Percentiles rank a stretch among this genome's conserved stretches.
Conservation (phyloP, 2,329 filamentous ascomycete genomes). For the Tolypocladium ovalisporum region DNA sequence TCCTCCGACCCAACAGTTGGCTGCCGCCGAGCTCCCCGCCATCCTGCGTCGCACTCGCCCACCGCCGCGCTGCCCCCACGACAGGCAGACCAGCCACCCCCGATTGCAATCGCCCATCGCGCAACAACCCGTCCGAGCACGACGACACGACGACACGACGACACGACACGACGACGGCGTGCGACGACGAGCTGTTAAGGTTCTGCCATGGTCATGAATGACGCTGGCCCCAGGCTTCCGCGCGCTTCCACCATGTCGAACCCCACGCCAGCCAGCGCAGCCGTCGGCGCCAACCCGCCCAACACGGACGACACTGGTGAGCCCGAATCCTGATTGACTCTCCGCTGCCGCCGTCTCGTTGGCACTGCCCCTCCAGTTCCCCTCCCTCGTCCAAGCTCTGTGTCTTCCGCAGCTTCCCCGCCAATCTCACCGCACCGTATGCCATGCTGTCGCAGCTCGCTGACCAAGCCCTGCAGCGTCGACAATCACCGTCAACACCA, state of each 20-base stretch:
- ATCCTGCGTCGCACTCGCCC: conserved; percentile 1
- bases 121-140: not conserved
- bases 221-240: conserved; percentile 24
- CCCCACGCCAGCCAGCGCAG: conserved; percentile 17
- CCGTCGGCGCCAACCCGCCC: conserved; percentile 15
- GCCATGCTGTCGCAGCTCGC: conserved; percentile 4
- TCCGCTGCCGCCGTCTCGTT: conserved; percentile 8
- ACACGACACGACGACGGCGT: not conserved
- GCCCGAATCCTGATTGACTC: conserved; percentile 8
- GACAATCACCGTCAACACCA: conserved; percentile 41
- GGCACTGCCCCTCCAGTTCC: conserved; percentile 23
- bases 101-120: not conserved
- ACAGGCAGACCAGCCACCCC: not conserved
- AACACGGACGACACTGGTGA: conserved; percentile 30
- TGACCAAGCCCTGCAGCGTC: conserved; percentile 25
- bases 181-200: conserved; percentile 4
- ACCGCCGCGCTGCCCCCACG: not conserved
- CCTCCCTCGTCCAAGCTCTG: conserved; percentile 8
- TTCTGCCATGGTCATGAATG: conserved; percentile 28
- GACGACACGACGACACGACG: too few relatives aligned
- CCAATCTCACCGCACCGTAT: not conserved
- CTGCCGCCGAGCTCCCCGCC: not conserved
- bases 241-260: conserved; percentile 26
- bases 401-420: not conserved
- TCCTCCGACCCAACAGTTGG: conserved; percentile 4